Evolutionary conservation across 768 basidiomycete genomes (phyloP).

Genomic region (Hygrophoropsis aurantiaca): DNA sequence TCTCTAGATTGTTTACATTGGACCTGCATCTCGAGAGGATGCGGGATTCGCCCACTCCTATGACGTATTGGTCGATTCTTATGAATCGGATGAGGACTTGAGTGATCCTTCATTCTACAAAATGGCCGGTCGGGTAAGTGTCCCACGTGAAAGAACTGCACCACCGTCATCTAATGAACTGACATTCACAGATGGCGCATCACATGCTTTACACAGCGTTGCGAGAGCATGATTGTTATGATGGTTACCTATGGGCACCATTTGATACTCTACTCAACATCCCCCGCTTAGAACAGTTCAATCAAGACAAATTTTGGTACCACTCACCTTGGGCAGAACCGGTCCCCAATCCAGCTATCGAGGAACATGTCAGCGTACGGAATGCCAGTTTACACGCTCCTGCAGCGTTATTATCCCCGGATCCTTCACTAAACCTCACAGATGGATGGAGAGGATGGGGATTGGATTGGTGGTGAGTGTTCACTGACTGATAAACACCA

Average conservation of each 20-base stretch:
- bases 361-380: constrained; percentile 10
- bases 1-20: constrained; percentile 46
- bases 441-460: constrained; percentile 41
- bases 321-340: constrained; percentile 46
- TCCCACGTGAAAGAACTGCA: not conserved
- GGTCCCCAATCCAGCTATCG: constrained; percentile 39
- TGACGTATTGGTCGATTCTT: constrained; percentile 49
- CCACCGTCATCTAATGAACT: too few species aligned
- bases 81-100: constrained; percentile 44
- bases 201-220: constrained; percentile 53
- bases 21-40: constrained; percentile 46
- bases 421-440: constrained; percentile 36
- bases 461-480: constrained; percentile 42
- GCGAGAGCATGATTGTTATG: constrained; percentile 43
- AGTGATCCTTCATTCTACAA: constrained; percentile 34
- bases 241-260: constrained; percentile 53
- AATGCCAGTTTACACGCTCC: constrained; percentile 35
- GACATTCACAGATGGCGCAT: constrained; percentile 40
- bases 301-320: constrained; percentile 48
- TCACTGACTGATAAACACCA: constrained; percentile 1
- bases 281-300: constrained; percentile 45
- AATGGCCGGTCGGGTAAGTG: constrained; percentile 43
- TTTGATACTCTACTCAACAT: constrained; percentile 52
- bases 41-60: constrained; percentile 48
- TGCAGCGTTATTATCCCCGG: constrained; percentile 41